Evolutionary conservation across 2,329 filamentous ascomycete species (phyloP), one percentile per base, ranked within the genome.

Genomic region (Periconia macrospinosa): DNA sequence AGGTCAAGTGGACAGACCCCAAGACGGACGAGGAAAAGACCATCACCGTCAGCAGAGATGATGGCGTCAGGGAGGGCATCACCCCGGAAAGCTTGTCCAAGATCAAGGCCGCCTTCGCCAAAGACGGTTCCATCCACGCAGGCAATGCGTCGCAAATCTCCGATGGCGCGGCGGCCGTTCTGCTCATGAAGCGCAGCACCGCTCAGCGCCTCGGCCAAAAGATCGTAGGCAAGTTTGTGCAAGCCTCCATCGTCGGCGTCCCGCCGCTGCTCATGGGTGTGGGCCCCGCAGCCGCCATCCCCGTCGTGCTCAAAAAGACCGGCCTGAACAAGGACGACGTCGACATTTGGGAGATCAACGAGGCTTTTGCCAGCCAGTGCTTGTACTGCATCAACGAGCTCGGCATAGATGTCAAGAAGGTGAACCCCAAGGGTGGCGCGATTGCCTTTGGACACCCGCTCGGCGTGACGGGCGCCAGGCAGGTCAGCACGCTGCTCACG

Each of bases 311-410:
- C 52, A 84, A 90, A 72, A 92, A 94, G 75, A 90, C 92, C 0
- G 92, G 92, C 55, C 86, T 99, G 66, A 82, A 81, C 72, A 91
- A 88, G 76, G 88, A 68, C 53, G 93, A 97, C 63, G 91, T 99
- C 30, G 94, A 97, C 73, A 93, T 97, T 70, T 97, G 85, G 70
- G 94, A 99, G 84, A 97, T 99, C 83, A 99, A 99, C 81, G 94
- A 99, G 84, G 94, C 94, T 1, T 99, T 99, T 75, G 94, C 94
- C 30, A 90, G 86, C 59, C 93, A 97, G 83, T 96, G 91, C 76
- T 76, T 97, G 62, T 97, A 90, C 89, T 97, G 92, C 76, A 86
- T 90, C 59, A 90, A 94, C 68, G 87, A 97, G 81, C 84, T 99
- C 19, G 88, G 88, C 43, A 78, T 99, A 27, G 89, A 91, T 49